Evolutionary conservation across 306 rosid species (phyloP).

Genomic region (Lathyrus aphaca): DNA sequence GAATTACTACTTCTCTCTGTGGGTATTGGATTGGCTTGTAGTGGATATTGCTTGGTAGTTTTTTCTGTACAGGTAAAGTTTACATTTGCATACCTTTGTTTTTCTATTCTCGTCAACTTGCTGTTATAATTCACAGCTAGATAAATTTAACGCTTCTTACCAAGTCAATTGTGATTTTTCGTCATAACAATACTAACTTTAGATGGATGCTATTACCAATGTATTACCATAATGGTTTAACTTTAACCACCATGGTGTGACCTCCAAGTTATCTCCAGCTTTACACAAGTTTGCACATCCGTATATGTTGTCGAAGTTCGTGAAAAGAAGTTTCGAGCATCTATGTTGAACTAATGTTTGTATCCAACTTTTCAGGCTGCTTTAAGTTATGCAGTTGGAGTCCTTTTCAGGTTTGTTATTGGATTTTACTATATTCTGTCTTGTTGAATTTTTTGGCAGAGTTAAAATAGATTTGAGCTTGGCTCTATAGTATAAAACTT

Average conservation of each 20-base stretch:
- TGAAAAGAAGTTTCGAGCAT: not conserved
- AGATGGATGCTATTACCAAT: not conserved
- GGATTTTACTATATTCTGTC: conserved; percentile 19
- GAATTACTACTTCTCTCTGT: conserved; percentile 77
- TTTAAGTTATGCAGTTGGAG: conserved; percentile 75
- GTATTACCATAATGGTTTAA: not conserved
- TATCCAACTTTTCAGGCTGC: conserved; percentile 68
- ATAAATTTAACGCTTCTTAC: conserved; percentile 26
- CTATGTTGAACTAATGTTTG: conserved; percentile 28
- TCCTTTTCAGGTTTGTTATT: conserved; percentile 66
- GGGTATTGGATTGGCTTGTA: conserved; percentile 80
- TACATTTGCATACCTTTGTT: conserved; percentile 1
- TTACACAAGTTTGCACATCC: not conserved
- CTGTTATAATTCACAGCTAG: conserved; percentile 14
- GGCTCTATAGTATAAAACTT: not conserved
- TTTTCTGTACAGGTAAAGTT: conserved; percentile 80
- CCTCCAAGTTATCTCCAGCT: conserved; percentile 20
- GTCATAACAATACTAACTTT: conserved; percentile 13
- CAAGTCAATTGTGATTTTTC: conserved; percentile 13
- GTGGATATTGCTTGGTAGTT: conserved; percentile 73
- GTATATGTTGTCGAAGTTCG: not conserved
- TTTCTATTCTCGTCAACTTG: not conserved
- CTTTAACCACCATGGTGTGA: conserved; percentile 19
- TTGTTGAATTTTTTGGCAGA: conserved; percentile 13
- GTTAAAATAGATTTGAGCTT: not conserved